A percentile compares a stretch with the other conserved stretches of the same genome.
Evolutionary conservation across 345 rosid genomes (phyloP).

Genomic region (Xanthoceras sorbifolium): DNA sequence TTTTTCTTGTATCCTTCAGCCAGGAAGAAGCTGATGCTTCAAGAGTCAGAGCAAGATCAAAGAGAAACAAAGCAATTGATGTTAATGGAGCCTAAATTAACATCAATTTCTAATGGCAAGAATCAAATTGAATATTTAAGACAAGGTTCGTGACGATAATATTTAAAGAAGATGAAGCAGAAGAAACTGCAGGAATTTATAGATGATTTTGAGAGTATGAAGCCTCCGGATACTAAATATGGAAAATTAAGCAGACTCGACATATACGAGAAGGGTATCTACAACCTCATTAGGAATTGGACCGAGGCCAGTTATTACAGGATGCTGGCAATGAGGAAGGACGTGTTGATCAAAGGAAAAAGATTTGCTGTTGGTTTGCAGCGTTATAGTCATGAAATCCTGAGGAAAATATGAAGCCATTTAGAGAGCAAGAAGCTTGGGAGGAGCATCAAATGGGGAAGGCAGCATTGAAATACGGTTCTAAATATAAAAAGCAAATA

Average conservation of each 20-base stretch:
- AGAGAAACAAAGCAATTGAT: neutral
- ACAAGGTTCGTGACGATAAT: neutral
- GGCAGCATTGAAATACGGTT: conserved; percentile 75
- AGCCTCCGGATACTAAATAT: neutral
- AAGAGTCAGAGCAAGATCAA: neutral
- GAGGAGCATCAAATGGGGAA: conserved; percentile 98
- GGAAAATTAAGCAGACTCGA: neutral
- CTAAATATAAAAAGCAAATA: conserved; percentile 65
- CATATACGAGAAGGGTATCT: neutral
- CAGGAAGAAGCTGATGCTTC: neutral
- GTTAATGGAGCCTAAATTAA: neutral
- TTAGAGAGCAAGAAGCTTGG: conserved; percentile 99
- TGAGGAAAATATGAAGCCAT: conserved; percentile 86
- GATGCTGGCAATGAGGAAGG: conserved; percentile 94
- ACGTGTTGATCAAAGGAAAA: conserved; percentile 81
- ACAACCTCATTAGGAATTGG: neutral
- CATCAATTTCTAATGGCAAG: neutral
- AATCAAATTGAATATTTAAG: neutral
- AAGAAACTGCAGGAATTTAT: neutral
- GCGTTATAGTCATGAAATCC: conserved; percentile 74
- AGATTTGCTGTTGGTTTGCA: conserved; percentile 89
- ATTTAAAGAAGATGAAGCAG: neutral
- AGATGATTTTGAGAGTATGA: neutral
- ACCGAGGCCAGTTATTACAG: conserved; percentile 35
- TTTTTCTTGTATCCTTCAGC: no score